phyloP scores from a whole-genome alignment of 805 yeast genomes.

The Nematodospora valgi region DNA sequence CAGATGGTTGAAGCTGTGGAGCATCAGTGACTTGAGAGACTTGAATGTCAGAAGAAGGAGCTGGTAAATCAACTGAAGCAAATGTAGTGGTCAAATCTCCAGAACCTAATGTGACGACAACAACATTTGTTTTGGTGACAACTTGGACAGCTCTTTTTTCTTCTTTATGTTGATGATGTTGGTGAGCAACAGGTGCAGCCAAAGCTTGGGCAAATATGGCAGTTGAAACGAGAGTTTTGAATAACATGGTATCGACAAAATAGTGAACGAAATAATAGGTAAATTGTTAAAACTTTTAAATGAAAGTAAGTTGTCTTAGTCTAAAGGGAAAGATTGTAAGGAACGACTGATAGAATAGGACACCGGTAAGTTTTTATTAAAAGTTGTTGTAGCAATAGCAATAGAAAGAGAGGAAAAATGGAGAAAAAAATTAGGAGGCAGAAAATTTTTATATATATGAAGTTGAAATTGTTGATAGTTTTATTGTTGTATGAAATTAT shows the following conservation, averaged over 20 bases:
- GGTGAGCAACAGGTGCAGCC: slow-evolving; percentile 64
- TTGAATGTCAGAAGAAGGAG: slow-evolving; percentile 16
- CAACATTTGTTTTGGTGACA: slow-evolving; percentile 40
- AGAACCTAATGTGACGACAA: slow-evolving; percentile 37
- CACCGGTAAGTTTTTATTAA: background rate
- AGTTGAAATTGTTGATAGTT: background rate
- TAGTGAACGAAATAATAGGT: too few species aligned
- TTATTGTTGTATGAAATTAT: too few species aligned
- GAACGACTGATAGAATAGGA: slow-evolving; percentile 8
- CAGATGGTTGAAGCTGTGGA: slow-evolving; percentile 17
- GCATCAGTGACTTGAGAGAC: slow-evolving; percentile 12
- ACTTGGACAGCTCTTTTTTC: slow-evolving; percentile 43
- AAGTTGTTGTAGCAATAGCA: too few species aligned
- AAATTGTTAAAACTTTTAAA: too few species aligned
- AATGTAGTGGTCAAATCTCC: slow-evolving; percentile 22
- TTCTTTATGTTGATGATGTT: slow-evolving; percentile 49
- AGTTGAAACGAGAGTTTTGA: slow-evolving; percentile 46
- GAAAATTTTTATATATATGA: background rate
- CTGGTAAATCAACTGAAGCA: slow-evolving; percentile 14
- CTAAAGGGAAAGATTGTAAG: slow-evolving; percentile 3
- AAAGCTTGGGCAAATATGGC: slow-evolving; percentile 46
- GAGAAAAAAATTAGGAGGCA: slow-evolving; percentile 3
- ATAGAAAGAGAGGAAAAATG: slow-evolving; percentile 1
- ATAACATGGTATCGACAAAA: slow-evolving; percentile 52
- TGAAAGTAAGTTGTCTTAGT: too few species aligned